These are phyloP conservation scores for Podospora didyma DNA, from an alignment of 495 filamentous ascomycete species.

Conservation along the genomic window DNA sequence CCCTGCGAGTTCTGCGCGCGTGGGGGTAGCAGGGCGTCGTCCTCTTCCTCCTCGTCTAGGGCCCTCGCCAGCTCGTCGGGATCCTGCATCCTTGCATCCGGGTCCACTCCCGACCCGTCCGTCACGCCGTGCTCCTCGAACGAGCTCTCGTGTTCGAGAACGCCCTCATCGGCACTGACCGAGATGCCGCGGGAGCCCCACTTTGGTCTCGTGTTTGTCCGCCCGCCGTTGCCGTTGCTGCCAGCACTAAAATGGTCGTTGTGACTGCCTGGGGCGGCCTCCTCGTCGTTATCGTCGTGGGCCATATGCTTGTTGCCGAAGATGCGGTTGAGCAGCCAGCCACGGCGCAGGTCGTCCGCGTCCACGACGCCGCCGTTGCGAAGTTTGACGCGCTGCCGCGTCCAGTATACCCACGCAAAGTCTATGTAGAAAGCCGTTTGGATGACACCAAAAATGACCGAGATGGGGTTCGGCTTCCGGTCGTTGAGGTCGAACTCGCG, in stretches of 20 bases:
- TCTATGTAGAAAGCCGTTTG: slow-evolving; percentile 91
- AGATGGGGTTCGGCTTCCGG: slow-evolving; percentile 62
- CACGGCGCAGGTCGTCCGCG: slow-evolving; percentile 76
- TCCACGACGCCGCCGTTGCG: slow-evolving; percentile 90
- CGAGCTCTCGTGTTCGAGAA: slow-evolving; percentile 49
- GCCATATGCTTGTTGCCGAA: slow-evolving; percentile 46
- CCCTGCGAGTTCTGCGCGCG: slow-evolving; percentile 6
- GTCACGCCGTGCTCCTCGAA: slow-evolving; percentile 33
- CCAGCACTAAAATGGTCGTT: slow-evolving; percentile 4
- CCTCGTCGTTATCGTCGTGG: slow-evolving; percentile 41
- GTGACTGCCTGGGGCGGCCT: slow-evolving; percentile 38
- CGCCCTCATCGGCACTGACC: slow-evolving; percentile 73
- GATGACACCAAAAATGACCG: slow-evolving; percentile 78
- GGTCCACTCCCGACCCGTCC: slow-evolving; percentile 31
- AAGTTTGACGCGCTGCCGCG: slow-evolving; percentile 89
- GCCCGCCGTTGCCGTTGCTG: slow-evolving; percentile 14
- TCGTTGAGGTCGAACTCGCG: slow-evolving; percentile 55
- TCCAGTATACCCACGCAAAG: slow-evolving; percentile 96
- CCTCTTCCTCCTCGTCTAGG: slow-evolving; percentile 46
- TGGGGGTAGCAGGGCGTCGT: slow-evolving; percentile 1
- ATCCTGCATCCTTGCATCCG: slow-evolving; percentile 54
- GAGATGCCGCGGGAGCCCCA: slow-evolving; percentile 80
- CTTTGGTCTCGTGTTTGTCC: slow-evolving; percentile 40
- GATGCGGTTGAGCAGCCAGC: slow-evolving; percentile 64
- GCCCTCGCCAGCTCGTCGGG: slow-evolving; percentile 52